phyloP scores from a whole-genome alignment of 495 filamentous ascomycete species.

The Pyrenula massariospora region DNA sequence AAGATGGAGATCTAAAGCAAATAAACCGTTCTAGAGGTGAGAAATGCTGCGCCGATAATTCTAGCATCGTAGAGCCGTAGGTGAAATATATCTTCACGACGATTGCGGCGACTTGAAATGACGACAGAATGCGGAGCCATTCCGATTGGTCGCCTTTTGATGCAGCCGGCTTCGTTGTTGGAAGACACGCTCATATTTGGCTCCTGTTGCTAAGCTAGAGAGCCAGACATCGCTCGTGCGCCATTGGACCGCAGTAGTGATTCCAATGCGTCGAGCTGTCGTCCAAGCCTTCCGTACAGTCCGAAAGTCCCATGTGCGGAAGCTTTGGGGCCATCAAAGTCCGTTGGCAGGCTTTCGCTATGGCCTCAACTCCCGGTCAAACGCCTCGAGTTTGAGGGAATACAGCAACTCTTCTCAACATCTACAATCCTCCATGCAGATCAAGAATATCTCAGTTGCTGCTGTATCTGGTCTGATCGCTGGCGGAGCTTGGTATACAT shows the following conservation, averaged over 20 bases:
- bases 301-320: conserved; percentile 44
- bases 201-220: not conserved
- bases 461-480: conserved; percentile 49
- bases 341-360: conserved; percentile 30
- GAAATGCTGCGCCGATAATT: too few relatives aligned
- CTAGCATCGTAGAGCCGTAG: too few relatives aligned
- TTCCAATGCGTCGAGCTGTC: conserved; percentile 53
- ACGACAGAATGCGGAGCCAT: not conserved
- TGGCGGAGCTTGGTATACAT: conserved; percentile 55
- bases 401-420: conserved; percentile 21
- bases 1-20: conserved; percentile 4
- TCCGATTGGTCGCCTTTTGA: not conserved
- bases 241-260: not conserved
- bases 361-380: conserved; percentile 31
- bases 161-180: not conserved
- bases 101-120: too few relatives aligned
- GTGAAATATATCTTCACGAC: too few relatives aligned
- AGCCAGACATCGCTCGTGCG: not conserved
- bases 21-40: conserved; percentile 14
- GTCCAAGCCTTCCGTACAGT: conserved; percentile 50
- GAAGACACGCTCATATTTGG: not conserved
- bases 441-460: conserved; percentile 51
- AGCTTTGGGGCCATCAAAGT: conserved; percentile 32
- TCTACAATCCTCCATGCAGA: conserved; percentile 48
- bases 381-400: conserved; percentile 22